Evolutionary conservation across 352 stramenopile genomes (phyloP).

Genomic region (Blastocystis sp.): DNA sequence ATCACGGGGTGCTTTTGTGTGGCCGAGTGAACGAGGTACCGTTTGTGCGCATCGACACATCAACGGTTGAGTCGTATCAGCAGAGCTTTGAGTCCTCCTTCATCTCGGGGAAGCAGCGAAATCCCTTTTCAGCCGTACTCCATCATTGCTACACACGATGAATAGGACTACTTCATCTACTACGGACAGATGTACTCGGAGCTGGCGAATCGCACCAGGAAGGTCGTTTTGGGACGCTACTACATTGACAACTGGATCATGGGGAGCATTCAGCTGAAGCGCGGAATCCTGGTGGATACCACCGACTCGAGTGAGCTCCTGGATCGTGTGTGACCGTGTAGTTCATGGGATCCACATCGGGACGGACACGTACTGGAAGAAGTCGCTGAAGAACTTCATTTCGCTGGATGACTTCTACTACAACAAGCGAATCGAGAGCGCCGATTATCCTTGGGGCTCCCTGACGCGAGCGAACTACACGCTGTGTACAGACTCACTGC

Average conservation of each 20-base stretch:
- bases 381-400: constrained; percentile 6
- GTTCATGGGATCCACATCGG: constrained; percentile 62
- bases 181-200: background rate
- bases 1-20: background rate
- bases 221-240: constrained; percentile 29
- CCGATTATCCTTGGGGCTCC: constrained; percentile 36
- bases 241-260: constrained; percentile 73
- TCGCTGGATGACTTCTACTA: constrained; percentile 27
- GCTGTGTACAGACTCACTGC: background rate
- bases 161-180: constrained; percentile 67
- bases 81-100: constrained; percentile 2
- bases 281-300: constrained; percentile 17
- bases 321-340: background rate
- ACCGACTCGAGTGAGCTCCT: constrained; percentile 1
- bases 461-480: constrained; percentile 14
- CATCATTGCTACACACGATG: background rate
- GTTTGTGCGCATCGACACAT: background rate
- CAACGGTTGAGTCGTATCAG: background rate
- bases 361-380: constrained; percentile 66
- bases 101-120: background rate
- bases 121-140: constrained; percentile 57
- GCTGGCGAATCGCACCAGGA: background rate
- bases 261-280: constrained; percentile 10
- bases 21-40: constrained; percentile 45
- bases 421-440: constrained; percentile 39